A percentile compares a stretch with the other conserved stretches of the same genome.
Conservation (phyloP, 305 asterid species). For the Fraxinus velutina region DNA sequence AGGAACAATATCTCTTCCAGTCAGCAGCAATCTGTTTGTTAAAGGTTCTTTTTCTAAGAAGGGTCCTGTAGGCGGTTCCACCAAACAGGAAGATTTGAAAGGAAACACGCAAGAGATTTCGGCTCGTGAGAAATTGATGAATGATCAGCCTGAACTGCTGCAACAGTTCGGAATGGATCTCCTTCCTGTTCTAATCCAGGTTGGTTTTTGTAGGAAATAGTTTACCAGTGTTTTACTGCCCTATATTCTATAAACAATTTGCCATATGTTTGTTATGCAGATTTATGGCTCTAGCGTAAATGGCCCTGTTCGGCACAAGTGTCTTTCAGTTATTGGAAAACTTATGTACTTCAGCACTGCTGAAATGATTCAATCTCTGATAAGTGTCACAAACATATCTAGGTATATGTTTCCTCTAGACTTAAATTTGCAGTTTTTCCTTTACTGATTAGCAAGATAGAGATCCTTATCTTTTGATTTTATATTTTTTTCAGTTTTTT, state of each 20-base stretch:
- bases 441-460: conserved; percentile 8
- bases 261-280: conserved; percentile 41
- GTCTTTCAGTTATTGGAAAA: conserved; percentile 91
- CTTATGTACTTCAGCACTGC: conserved; percentile 94
- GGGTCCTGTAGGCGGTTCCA: conserved; percentile 58
- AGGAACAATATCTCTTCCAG: conserved; percentile 88
- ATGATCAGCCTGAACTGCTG: conserved; percentile 92
- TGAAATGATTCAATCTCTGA: conserved; percentile 74
- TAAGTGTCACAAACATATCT: conserved; percentile 69
- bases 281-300: conserved; percentile 96
- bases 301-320: conserved; percentile 95
- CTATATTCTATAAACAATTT: conserved; percentile 1
- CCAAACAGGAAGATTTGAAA: conserved; percentile 63
- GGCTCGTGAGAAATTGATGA: conserved; percentile 71
- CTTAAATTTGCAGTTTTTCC: not conserved
- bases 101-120: conserved; percentile 55
- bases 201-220: conserved; percentile 25
- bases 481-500: conserved; percentile 45
- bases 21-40: conserved; percentile 49
- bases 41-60: conserved; percentile 67
- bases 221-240: conserved; percentile 7
- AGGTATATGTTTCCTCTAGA: conserved; percentile 47
- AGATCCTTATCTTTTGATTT: conserved; percentile 24
- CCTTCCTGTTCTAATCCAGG: conserved; percentile 91
- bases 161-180: conserved; percentile 94